These are phyloP conservation scores for Dunaliella primolecta DNA, from an alignment of 139 green algal genomes.

Conservation along the genomic window DNA sequence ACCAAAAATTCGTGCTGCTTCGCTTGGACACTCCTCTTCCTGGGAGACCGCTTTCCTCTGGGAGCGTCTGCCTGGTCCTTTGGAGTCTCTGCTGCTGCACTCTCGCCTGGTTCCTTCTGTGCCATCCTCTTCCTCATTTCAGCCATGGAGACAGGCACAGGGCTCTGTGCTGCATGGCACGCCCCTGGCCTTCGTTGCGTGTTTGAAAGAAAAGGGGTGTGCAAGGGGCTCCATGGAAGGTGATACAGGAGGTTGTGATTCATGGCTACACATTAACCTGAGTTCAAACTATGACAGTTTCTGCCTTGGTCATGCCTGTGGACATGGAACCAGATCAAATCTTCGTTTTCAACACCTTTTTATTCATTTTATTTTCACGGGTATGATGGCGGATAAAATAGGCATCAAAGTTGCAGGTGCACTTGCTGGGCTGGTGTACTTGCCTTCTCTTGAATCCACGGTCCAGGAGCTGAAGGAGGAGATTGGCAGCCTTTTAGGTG, in stretches of 20 bases:
- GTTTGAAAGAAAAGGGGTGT: background rate
- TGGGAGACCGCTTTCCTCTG: background rate
- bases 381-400: background rate
- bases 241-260: background rate
- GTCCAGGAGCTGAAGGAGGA: background rate
- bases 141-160: background rate
- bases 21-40: background rate
- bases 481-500: background rate
- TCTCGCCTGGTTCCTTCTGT: background rate
- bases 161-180: background rate
- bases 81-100: background rate
- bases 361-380: background rate
- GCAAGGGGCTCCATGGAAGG: background rate
- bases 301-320: background rate
- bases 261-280: too few relatives aligned
- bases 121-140: background rate
- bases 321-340: background rate
- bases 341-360: background rate
- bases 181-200: too few relatives aligned
- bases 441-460: background rate
- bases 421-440: background rate
- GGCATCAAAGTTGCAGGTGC: background rate
- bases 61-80: background rate
- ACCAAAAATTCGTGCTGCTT: too few relatives aligned
- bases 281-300: background rate